These are phyloP conservation scores for Hymenoscyphus scutula DNA, from an alignment of 2,329 filamentous ascomycete species.

Conservation along the genomic window DNA sequence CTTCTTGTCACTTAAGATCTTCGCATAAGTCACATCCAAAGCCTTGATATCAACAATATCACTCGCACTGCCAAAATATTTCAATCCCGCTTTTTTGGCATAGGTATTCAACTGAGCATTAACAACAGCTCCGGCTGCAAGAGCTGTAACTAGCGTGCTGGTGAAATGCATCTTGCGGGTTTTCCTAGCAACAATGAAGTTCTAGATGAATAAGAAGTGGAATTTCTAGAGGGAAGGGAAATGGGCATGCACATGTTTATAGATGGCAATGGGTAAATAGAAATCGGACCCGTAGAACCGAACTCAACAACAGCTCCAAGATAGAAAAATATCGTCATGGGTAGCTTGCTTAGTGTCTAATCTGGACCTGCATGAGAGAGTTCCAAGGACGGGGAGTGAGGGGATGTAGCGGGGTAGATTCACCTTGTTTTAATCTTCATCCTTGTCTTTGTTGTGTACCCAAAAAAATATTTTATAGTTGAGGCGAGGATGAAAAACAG, in stretches of 20 bases:
- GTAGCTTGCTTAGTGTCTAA: too few relatives aligned
- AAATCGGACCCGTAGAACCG: too few relatives aligned
- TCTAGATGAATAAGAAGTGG: neutral
- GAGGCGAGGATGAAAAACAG: too few relatives aligned
- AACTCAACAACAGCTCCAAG: too few relatives aligned
- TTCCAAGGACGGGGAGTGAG: too few relatives aligned
- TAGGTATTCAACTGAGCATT: slow-evolving; percentile 49
- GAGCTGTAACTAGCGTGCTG: neutral
- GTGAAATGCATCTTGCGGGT: neutral
- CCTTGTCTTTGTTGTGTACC: too few relatives aligned
- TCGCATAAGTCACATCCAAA: slow-evolving; percentile 52
- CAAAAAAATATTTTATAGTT: too few relatives aligned
- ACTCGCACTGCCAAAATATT: slow-evolving; percentile 57
- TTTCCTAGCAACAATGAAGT: neutral
- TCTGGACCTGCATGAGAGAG: too few relatives aligned
- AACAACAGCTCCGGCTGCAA: neutral
- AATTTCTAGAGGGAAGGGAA: neutral
- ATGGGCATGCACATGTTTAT: neutral
- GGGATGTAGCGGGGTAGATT: too few relatives aligned
- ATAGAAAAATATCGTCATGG: too few relatives aligned
- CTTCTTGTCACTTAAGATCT: slow-evolving; percentile 50
- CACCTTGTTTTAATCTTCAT: too few relatives aligned
- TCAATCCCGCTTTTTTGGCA: slow-evolving; percentile 53
- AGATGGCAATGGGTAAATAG: too few relatives aligned
- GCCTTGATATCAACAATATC: slow-evolving; percentile 48